Conservation (phyloP, 768 basidiomycete species). For the Neoboletus magnificus region DNA sequence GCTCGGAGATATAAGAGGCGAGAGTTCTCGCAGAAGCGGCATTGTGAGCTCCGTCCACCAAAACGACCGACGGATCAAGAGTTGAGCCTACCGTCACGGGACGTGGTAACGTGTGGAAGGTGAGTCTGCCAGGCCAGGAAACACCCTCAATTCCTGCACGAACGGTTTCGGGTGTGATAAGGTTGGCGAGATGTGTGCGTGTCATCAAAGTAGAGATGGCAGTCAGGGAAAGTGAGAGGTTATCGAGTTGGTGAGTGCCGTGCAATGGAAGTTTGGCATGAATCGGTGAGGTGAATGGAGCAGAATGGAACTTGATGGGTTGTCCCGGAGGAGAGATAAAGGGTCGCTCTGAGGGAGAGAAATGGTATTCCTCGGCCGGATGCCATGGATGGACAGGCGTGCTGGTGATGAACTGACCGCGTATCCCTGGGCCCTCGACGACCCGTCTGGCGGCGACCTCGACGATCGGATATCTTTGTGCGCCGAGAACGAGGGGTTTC, state of each 20-base stretch:
- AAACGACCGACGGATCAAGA: slow-evolving; percentile 37
- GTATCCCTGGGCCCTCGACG: slow-evolving; percentile 36
- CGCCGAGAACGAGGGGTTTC: slow-evolving; percentile 63
- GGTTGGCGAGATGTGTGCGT: slow-evolving; percentile 25
- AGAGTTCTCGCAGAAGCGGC: slow-evolving; percentile 69
- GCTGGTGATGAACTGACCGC: slow-evolving; percentile 40
- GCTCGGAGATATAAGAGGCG: slow-evolving; percentile 51
- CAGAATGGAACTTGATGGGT: slow-evolving; percentile 41
- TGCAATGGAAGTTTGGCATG: slow-evolving; percentile 57
- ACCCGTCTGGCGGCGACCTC: slow-evolving; percentile 41
- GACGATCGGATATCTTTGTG: slow-evolving; percentile 54
- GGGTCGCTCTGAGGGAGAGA: slow-evolving; percentile 31
- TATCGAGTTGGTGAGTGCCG: slow-evolving; percentile 83
- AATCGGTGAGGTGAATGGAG: slow-evolving; percentile 45
- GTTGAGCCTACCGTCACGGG: slow-evolving; percentile 12
- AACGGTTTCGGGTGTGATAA: slow-evolving; percentile 50
- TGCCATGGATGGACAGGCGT: slow-evolving; percentile 33
- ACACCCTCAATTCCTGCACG: slow-evolving; percentile 54
- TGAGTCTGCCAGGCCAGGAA: slow-evolving; percentile 82
- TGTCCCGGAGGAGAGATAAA: slow-evolving; percentile 38
- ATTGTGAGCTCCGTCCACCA: slow-evolving; percentile 96
- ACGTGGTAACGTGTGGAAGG: slow-evolving; percentile 49
- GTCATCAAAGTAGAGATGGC: slow-evolving; percentile 57
- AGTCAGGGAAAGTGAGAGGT: slow-evolving; percentile 67
- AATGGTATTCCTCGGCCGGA: slow-evolving; percentile 33